phyloP scores from a whole-genome alignment of 1,284 basidiomycete genomes.

The Marasmius fiardii region DNA sequence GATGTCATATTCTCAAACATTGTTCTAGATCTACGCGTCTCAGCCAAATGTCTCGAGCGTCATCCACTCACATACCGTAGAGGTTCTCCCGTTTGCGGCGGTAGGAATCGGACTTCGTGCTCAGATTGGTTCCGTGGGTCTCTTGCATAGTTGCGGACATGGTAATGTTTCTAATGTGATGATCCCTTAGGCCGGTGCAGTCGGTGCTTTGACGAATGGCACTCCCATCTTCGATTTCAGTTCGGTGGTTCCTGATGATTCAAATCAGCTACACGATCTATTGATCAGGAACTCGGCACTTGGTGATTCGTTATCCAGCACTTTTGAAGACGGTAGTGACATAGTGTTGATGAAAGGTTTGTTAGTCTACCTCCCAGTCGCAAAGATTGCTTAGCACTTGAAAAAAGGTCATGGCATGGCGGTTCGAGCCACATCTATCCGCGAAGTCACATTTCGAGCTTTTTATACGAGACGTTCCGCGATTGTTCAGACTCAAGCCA shows the following conservation, averaged over 20 bases:
- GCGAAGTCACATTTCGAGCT: constrained; percentile 17
- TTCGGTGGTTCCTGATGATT: constrained; percentile 10
- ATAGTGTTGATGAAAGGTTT: constrained; percentile 19
- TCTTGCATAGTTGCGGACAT: not conserved
- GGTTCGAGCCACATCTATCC: constrained; percentile 15
- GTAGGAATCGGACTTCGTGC: constrained; percentile 10
- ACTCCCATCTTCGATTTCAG: constrained; percentile 16
- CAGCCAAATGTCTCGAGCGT: constrained; percentile 18
- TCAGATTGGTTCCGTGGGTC: constrained; percentile 13
- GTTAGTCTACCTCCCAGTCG: not conserved
- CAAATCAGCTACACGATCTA: constrained; percentile 12
- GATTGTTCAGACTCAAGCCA: constrained; percentile 15
- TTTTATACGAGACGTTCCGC: constrained; percentile 18
- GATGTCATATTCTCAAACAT: not conserved
- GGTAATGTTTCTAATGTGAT: not conserved
- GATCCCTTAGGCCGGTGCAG: constrained; percentile 5
- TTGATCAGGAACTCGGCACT: constrained; percentile 12
- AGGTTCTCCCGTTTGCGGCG: constrained; percentile 13
- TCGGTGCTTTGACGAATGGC: constrained; percentile 10
- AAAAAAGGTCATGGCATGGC: constrained; percentile 20
- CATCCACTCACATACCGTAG: constrained; percentile 14
- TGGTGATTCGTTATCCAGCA: constrained; percentile 15
- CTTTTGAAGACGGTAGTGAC: constrained; percentile 12
- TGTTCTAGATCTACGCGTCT: constrained; percentile 17
- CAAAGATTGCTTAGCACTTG: too few species aligned